Evolutionary conservation across 2,329 filamentous ascomycete genomes (phyloP).

Genomic region (Periconia macrospinosa): DNA sequence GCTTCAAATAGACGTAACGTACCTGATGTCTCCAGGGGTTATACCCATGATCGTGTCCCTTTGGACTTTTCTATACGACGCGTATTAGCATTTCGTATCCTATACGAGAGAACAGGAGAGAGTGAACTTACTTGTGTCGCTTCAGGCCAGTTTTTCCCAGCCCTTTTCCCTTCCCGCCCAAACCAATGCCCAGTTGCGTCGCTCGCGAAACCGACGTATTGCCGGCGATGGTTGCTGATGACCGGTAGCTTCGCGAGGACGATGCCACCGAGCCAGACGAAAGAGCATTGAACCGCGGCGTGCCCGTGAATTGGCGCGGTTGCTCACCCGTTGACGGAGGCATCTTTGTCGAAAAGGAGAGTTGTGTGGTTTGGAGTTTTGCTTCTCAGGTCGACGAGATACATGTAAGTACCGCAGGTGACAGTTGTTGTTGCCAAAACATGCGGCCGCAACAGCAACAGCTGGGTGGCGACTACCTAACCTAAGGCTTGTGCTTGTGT

Average conservation of each 20-base stretch:
- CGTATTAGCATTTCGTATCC: constrained; percentile 6
- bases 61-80: constrained; percentile 27
- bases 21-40: constrained; percentile 41
- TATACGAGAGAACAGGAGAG: too few species aligned
- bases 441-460: too few species aligned
- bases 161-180: constrained; percentile 23
- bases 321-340: background rate
- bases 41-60: constrained; percentile 38
- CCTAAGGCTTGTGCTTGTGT: too few species aligned
- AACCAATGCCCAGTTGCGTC: constrained; percentile 16
- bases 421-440: too few species aligned
- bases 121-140: constrained; percentile 25
- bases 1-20: constrained; percentile 18
- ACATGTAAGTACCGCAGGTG: too few species aligned
- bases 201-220: constrained; percentile 12
- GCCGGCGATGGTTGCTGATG: background rate
- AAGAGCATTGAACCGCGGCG: constrained; percentile 10
- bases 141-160: constrained; percentile 22
- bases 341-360: background rate
- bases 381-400: too few species aligned
- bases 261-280: background rate
- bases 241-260: background rate
- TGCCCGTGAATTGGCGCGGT: constrained; percentile 10
- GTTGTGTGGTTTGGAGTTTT: too few species aligned
- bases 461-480: too few species aligned